A percentile compares a stretch with the other conserved stretches of the same genome.
Evolutionary conservation across 441 rosid genomes (phyloP).

Genomic region (Aquilaria agallochum): DNA sequence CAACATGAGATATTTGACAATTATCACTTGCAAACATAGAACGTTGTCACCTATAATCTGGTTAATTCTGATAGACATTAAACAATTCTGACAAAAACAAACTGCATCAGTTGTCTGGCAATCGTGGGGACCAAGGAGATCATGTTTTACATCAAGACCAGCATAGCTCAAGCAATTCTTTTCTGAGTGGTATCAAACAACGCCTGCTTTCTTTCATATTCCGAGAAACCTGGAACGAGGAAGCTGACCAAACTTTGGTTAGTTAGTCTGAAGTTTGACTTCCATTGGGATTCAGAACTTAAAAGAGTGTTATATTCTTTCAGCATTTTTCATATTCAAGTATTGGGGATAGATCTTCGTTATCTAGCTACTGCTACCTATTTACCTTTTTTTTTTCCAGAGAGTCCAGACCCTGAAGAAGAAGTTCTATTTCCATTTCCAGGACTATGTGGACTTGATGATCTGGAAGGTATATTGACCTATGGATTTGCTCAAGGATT

Average conservation of each 20-base stretch:
- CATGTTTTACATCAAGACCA: constrained; percentile 37
- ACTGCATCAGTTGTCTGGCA: constrained; percentile 38
- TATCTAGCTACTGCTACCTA: background rate
- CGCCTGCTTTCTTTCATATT: constrained; percentile 92
- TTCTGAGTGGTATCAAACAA: constrained; percentile 87
- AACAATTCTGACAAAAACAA: constrained; percentile 40
- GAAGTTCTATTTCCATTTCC: constrained; percentile 92
- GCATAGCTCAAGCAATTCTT: constrained; percentile 38
- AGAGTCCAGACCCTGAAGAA: constrained; percentile 83
- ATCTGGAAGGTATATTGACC: constrained; percentile 76
- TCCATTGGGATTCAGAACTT: constrained; percentile 3
- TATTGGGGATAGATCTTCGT: background rate
- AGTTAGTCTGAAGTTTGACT: constrained; percentile 21
- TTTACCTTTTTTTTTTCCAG: constrained; percentile 26
- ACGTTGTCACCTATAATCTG: constrained; percentile 15
- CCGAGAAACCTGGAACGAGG: constrained; percentile 78
- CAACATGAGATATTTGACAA: constrained; percentile 1
- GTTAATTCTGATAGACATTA: constrained; percentile 41
- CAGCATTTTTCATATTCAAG: background rate
- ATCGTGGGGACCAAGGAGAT: constrained; percentile 38
- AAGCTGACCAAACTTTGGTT: constrained; percentile 64
- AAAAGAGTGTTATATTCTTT: background rate
- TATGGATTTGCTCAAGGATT: constrained; percentile 1
- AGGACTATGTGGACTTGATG: constrained; percentile 88
- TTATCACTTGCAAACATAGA: constrained; percentile 1